Conservation (phyloP, 495 filamentous ascomycete species). For the Sordaria brevicollis region DNA sequence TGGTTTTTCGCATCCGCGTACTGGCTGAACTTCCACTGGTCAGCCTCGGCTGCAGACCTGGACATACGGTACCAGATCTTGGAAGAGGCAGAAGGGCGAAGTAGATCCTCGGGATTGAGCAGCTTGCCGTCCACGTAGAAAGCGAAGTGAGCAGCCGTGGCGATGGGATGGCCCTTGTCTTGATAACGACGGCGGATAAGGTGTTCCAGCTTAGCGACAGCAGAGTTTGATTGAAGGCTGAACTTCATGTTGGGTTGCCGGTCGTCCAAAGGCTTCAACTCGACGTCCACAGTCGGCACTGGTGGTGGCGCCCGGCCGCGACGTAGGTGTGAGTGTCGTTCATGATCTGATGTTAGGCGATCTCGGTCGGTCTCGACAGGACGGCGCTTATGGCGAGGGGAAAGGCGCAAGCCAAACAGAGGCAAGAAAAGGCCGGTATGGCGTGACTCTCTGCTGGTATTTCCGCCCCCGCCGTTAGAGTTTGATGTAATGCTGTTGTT, state of each 20-base stretch:
- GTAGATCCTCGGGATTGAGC: not conserved
- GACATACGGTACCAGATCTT: slow-evolving; percentile 13
- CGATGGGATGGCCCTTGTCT: not conserved
- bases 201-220: slow-evolving; percentile 2
- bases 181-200: slow-evolving; percentile 3
- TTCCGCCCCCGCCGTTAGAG: not conserved
- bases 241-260: not conserved
- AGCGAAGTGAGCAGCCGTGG: not conserved
- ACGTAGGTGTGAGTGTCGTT: not conserved
- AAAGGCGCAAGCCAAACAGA: not conserved
- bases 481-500: not conserved
- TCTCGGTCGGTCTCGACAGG: not conserved
- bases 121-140: slow-evolving; percentile 4
- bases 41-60: not conserved
- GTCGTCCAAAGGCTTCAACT: slow-evolving; percentile 6
- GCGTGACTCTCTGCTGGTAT: not conserved
- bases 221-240: not conserved
- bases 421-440: not conserved
- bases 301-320: not conserved
- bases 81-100: not conserved
- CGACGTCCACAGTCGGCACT: slow-evolving; percentile 2
- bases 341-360: not conserved
- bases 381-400: not conserved
- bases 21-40: slow-evolving; percentile 14
- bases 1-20: slow-evolving; percentile 8